These are phyloP conservation scores for Cercospora janseana DNA, from an alignment of 2,329 filamentous ascomycete genomes.

Conservation along the genomic window DNA sequence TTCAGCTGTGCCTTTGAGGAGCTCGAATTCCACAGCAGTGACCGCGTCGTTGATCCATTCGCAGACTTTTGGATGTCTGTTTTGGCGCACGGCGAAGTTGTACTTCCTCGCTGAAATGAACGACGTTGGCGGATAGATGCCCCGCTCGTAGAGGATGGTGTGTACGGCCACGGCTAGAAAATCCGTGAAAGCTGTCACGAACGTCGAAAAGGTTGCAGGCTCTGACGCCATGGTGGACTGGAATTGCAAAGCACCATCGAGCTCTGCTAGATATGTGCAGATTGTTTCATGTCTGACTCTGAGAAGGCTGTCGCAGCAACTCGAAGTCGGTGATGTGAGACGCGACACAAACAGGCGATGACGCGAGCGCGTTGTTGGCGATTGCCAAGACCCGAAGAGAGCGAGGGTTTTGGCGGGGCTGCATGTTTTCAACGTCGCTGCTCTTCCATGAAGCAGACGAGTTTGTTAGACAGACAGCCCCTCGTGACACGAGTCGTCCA, in stretches of 20 bases:
- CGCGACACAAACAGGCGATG: too few relatives aligned
- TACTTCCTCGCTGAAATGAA: slow-evolving; percentile 79
- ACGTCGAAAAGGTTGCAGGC: slow-evolving; percentile 48
- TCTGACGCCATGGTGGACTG: slow-evolving; percentile 25
- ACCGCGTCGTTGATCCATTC: slow-evolving; percentile 82
- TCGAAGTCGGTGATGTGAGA: neutral
- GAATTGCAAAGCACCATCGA: too few relatives aligned
- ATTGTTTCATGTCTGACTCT: slow-evolving; percentile 5
- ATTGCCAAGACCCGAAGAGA: too few relatives aligned
- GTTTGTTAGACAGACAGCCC: too few relatives aligned
- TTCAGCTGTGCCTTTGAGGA: slow-evolving; percentile 59
- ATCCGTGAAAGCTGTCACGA: slow-evolving; percentile 69
- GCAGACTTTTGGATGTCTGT: slow-evolving; percentile 80
- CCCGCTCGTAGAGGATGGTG: slow-evolving; percentile 79
- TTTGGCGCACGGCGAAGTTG: slow-evolving; percentile 81
- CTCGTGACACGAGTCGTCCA: too few relatives aligned
- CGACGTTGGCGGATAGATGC: slow-evolving; percentile 71
- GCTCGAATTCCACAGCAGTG: slow-evolving; percentile 66
- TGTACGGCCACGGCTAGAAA: slow-evolving; percentile 83
- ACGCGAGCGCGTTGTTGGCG: too few relatives aligned
- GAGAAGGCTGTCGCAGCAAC: too few relatives aligned
- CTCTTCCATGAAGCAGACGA: too few relatives aligned
- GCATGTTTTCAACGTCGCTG: too few relatives aligned
- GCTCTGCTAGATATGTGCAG: neutral
- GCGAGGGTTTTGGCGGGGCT: too few relatives aligned